Conservation (phyloP, 345 rosid genomes). For the Eucalyptus paniculata region DNA sequence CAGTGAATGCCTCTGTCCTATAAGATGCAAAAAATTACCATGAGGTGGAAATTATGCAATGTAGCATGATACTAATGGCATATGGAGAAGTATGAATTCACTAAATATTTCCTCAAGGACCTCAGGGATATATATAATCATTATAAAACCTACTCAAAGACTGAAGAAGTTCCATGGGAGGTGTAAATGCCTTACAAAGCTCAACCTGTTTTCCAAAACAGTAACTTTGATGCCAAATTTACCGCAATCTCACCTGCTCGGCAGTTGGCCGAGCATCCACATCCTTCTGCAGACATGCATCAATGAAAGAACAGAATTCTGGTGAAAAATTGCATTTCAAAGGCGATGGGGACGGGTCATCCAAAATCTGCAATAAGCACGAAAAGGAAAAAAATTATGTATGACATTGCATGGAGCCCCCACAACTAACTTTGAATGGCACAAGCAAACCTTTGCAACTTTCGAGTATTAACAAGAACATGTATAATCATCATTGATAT, state of each 20-base stretch:
- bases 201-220: background rate
- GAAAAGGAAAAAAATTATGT: background rate
- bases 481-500: background rate
- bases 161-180: background rate
- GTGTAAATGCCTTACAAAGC: background rate
- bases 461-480: background rate
- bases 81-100: background rate
- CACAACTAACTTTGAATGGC: background rate
- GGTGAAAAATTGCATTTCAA: constrained; percentile 49
- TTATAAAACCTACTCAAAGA: background rate
- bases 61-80: background rate
- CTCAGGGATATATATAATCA: background rate
- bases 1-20: background rate
- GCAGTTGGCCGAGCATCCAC: constrained; percentile 83
- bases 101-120: background rate
- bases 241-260: constrained; percentile 50
- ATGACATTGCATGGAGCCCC: background rate
- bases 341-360: constrained; percentile 91
- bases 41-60: background rate
- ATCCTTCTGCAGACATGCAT: constrained; percentile 82
- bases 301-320: constrained; percentile 87
- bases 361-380: constrained; percentile 56
- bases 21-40: background rate
- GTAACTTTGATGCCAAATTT: background rate
- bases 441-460: background rate